Conservation (phyloP, 2,329 filamentous ascomycete species). For the Xylariaceae sp. region DNA sequence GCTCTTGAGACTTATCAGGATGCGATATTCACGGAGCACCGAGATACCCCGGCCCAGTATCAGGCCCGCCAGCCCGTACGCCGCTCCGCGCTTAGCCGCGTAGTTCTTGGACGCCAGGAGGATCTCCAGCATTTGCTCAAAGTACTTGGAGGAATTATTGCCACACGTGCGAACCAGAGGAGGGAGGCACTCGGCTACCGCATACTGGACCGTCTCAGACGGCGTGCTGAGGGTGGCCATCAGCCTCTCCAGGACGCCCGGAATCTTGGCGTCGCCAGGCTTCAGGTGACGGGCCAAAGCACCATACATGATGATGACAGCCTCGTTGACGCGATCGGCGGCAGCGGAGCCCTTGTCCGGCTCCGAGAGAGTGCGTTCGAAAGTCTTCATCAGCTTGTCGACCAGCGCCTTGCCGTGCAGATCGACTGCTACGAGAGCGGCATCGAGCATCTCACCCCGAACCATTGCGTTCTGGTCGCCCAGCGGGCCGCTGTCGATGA, state of each 20-base stretch:
- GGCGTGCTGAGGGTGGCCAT: conserved; percentile 86
- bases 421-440: conserved; percentile 75
- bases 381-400: conserved; percentile 85
- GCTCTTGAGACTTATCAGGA: conserved; percentile 73
- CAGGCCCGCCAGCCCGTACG: conserved; percentile 88
- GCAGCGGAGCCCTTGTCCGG: conserved; percentile 76
- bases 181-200: conserved; percentile 88
- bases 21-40: conserved; percentile 75
- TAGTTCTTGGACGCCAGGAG: conserved; percentile 87
- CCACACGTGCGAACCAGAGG: conserved; percentile 79
- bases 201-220: conserved; percentile 94
- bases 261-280: conserved; percentile 78
- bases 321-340: conserved; percentile 89
- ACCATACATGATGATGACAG: conserved; percentile 95
- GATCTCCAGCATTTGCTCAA: conserved; percentile 73
- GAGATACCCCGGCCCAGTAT: conserved; percentile 82
- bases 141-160: conserved; percentile 72
- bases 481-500: conserved; percentile 83
- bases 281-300: conserved; percentile 84
- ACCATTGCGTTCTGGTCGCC: conserved; percentile 74
- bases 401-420: conserved; percentile 75
- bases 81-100: conserved; percentile 84
- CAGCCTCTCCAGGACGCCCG: conserved; percentile 79
- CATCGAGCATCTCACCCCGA: conserved; percentile 85
- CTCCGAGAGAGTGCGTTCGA: conserved; percentile 81